Conservation (phyloP, 495 filamentous ascomycete genomes). For the Neurospora pannonica region DNA sequence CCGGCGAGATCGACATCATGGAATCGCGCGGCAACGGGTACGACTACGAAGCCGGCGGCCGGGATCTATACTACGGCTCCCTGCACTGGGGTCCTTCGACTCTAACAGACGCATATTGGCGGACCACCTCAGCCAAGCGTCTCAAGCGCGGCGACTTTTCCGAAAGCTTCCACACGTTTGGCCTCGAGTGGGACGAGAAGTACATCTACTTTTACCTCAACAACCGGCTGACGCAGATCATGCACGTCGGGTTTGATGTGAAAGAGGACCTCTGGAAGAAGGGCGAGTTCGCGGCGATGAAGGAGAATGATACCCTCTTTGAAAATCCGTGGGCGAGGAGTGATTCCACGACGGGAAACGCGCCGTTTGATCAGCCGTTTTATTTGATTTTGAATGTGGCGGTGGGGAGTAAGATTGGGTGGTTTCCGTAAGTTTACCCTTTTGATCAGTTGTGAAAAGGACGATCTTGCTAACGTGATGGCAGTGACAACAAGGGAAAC, state of each 20-base stretch:
- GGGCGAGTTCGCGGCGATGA: slow-evolving; percentile 46
- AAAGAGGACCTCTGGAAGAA: slow-evolving; percentile 43
- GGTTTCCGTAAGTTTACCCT: slow-evolving; percentile 34
- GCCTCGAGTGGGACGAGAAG: slow-evolving; percentile 58
- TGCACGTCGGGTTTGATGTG: slow-evolving; percentile 46
- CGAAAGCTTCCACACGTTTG: slow-evolving; percentile 43
- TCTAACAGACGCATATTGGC: slow-evolving; percentile 13
- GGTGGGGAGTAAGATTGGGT: slow-evolving; percentile 56
- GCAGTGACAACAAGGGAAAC: slow-evolving; percentile 39
- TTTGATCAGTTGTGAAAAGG: neutral
- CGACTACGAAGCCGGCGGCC: slow-evolving; percentile 7
- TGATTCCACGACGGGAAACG: slow-evolving; percentile 21
- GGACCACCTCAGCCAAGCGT: slow-evolving; percentile 12
- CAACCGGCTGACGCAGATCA: slow-evolving; percentile 49
- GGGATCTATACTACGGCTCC: slow-evolving; percentile 12
- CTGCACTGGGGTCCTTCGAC: slow-evolving; percentile 20
- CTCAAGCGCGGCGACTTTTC: slow-evolving; percentile 14
- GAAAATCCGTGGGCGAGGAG: slow-evolving; percentile 24
- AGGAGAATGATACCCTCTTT: slow-evolving; percentile 49
- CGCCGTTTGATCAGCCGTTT: slow-evolving; percentile 60
- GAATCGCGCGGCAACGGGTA: slow-evolving; percentile 16
- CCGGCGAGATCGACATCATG: slow-evolving; percentile 27
- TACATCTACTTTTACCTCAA: slow-evolving; percentile 62
- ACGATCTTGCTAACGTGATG: neutral
- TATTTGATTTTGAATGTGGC: slow-evolving; percentile 60